Evolutionary conservation across 2,329 filamentous ascomycete genomes (phyloP).

Genomic region (Xylaria hypoxylon): DNA sequence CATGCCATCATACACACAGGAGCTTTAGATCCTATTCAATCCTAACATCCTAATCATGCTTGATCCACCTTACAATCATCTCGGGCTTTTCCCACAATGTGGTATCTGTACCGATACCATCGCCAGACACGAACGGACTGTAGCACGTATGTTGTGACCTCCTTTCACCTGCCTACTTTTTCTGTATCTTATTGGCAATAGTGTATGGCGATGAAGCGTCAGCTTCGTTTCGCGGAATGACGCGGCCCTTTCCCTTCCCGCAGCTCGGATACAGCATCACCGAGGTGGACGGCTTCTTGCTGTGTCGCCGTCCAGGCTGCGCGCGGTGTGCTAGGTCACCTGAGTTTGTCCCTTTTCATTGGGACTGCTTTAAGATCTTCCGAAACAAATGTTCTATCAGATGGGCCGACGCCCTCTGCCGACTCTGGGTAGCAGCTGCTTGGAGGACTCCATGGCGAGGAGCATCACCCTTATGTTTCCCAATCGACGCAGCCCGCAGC

Average conservation of each 20-base stretch:
- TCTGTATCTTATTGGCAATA: constrained; percentile 18
- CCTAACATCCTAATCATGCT: background rate
- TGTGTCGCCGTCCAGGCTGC: constrained; percentile 29
- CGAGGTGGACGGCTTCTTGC: constrained; percentile 25
- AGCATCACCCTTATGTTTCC: constrained; percentile 18
- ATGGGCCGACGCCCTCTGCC: constrained; percentile 11
- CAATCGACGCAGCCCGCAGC: constrained; percentile 5
- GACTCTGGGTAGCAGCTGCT: constrained; percentile 31
- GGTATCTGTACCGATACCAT: constrained; percentile 28
- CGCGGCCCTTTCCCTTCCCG: constrained; percentile 26
- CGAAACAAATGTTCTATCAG: constrained; percentile 18
- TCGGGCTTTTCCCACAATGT: constrained; percentile 31
- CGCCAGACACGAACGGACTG: constrained; percentile 15
- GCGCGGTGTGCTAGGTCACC: constrained; percentile 19
- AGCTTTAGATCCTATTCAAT: too few relatives aligned
- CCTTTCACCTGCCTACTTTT: background rate
- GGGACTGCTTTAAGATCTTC: constrained; percentile 29
- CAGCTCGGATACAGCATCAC: constrained; percentile 10
- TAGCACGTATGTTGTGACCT: constrained; percentile 19
- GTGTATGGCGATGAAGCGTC: constrained; percentile 29
- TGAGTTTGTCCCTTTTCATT: constrained; percentile 28
- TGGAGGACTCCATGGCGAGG: constrained; percentile 28
- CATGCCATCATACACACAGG: too few relatives aligned
- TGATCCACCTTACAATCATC: background rate
- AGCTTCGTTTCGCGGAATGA: constrained; percentile 29